Evolutionary conservation across 805 yeast genomes (phyloP), one percentile per base, ranked within the genome.

Genomic region (Wickerhamomyces pijperi): DNA sequence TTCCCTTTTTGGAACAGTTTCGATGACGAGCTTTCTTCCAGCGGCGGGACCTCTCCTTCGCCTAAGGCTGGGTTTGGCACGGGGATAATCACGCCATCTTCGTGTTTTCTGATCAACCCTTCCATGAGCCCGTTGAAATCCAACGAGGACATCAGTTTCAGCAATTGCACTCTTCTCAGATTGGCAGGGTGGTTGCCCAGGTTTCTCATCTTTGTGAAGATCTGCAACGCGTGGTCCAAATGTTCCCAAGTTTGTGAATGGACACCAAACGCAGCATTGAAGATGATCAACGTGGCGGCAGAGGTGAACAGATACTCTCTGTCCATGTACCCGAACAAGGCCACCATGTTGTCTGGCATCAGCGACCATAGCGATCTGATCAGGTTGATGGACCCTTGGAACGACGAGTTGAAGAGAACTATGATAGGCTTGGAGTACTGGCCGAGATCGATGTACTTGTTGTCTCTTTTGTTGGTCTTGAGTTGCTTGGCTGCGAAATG

Each of bases 241-340:
- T 81, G 85, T 35, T 70, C 76, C 36, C 68, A 63, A 0, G 90
- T 81, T 21, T 82, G 84, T 19, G 80, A 84, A 52, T 82, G 85
- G 6, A 82, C 80, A 7, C 94, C 94, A 60, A 82, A 82, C 0
- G 92, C 79, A 1, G 86, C 78, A 54, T 79, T 82, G 55, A 81
- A 82, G 33, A 82, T 62, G 14, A 82, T 74, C 36, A 82, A 59
- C 0, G 92, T 82, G 5, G 83, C 81, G 3, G 88, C 76, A 0
- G 88, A 74, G 0, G 87, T 82, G 55, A 81, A 82, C 19, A 82
- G 61, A 52, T 82, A 82, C 51, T 82, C 94, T 49, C 94, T 66
- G 53, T 82, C 94, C 90, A 82, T 82, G 65, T 84, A 82, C 2
- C 94, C 92, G 60, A 82, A 82, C 34, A 82, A 58, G 1, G 94